Evolutionary conservation across 306 rosid species (phyloP), one percentile per base, ranked within the genome.

Genomic region (Trichosanthes truncata): DNA sequence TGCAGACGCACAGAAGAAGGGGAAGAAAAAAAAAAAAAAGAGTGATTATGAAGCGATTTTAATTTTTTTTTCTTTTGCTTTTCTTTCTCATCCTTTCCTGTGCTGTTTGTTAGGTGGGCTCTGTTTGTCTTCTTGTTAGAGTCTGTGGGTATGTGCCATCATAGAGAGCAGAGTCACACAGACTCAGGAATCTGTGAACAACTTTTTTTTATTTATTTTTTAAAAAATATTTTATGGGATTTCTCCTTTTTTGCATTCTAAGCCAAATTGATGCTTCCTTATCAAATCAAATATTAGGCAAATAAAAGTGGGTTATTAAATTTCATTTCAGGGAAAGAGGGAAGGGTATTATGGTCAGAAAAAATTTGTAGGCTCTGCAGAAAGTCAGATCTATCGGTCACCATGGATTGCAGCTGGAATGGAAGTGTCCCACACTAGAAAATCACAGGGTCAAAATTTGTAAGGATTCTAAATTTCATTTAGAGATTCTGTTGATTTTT

Each of bases 41-140:
- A 49, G 57, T 25, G 60, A 49, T 46, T 46, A 25, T 25, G 60
- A 73, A 73, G 60, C 38, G 41, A 48, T 48, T 71, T 71, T 23
- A 61, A 20, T 23, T 9, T 9, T 21, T 5, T n/a, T 21, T 56
- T 21, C 7, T 8, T 3, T 2, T 63, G 17, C 4, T 29, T 10
- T 61, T 61, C 11, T 15, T 7, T 38, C 29, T 79, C 6, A 12
- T 52, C 29, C 23, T 74, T 82, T 78, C 77, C 77, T 78, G 76
- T 66, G 87, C 68, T 49, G 77, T 62, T 76, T 81, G 88, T 79
- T 90, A 45, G 93, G 97, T 88, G 91, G 91, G 89, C 81, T 78
- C 74, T 73, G 78, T 84, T 84, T 92, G 96, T 94, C 93, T 86
- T 85, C 29, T 88, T 84, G 90, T 83, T 85, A 85, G 85, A 73